A percentile compares a stretch with the other conserved stretches of the same genome.
phyloP scores from a whole-genome alignment of 441 rosid species.

The Arabidopsis hybrid region DNA sequence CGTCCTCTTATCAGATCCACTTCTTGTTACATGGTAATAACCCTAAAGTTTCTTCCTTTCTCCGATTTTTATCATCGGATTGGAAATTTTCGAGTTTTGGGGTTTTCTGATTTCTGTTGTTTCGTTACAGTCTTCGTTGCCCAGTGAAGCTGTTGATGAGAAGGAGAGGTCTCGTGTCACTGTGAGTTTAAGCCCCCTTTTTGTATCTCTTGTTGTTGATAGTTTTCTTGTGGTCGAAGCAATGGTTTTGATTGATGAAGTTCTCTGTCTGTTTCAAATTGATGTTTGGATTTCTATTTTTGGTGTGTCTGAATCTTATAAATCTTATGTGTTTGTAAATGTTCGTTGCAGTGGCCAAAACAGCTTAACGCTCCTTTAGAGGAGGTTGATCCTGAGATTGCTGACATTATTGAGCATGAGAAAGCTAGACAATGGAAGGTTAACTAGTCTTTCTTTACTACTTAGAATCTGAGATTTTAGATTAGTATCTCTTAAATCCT shows the following conservation, averaged over 20 bases:
- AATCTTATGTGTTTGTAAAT: background rate
- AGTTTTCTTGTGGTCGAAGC: slow-evolving; percentile 37
- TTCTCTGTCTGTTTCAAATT: background rate
- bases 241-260: slow-evolving; percentile 7
- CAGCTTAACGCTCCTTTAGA: slow-evolving; percentile 90
- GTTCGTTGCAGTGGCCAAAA: slow-evolving; percentile 82
- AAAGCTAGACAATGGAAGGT: slow-evolving; percentile 99
- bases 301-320: background rate
- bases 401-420: slow-evolving; percentile 94
- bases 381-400: slow-evolving; percentile 91
- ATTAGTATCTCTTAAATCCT: background rate
- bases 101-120: slow-evolving; percentile 20
- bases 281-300: background rate
- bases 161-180: slow-evolving; percentile 76
- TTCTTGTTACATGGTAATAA: slow-evolving; percentile 68
- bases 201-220: background rate
- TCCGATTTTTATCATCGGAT: background rate
- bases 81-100: background rate
- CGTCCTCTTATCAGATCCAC: slow-evolving; percentile 83
- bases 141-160: slow-evolving; percentile 92
- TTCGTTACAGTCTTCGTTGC: slow-evolving; percentile 80
- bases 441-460: slow-evolving; percentile 17
- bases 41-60: background rate
- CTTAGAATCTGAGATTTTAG: background rate
- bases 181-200: slow-evolving; percentile 43